Conservation (phyloP, 2,329 filamentous ascomycete species). For the Alternaria burnsii region DNA sequence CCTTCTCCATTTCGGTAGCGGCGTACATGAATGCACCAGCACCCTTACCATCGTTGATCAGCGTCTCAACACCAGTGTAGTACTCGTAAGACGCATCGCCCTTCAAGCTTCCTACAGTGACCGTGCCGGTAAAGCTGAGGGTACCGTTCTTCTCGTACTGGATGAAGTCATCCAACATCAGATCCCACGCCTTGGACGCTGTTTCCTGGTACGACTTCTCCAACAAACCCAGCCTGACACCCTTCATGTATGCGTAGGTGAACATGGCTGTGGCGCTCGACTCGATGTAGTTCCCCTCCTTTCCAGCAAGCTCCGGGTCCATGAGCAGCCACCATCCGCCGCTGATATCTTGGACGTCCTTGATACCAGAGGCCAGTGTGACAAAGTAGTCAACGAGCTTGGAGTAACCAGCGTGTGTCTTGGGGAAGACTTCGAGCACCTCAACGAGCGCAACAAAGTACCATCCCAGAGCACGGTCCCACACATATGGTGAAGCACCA, state of each 20-base stretch:
- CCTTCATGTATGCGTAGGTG: constrained; percentile 49
- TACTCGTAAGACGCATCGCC: constrained; percentile 61
- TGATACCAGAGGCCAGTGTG: constrained; percentile 55
- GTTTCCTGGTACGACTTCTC: constrained; percentile 48
- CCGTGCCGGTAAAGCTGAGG: constrained; percentile 62
- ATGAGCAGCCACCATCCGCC: constrained; percentile 69
- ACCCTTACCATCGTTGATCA: constrained; percentile 53
- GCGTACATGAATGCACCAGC: constrained; percentile 54
- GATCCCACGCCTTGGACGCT: constrained; percentile 56
- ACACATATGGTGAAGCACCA: constrained; percentile 49
- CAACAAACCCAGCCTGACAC: constrained; percentile 44
- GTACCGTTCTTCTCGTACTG: constrained; percentile 58
- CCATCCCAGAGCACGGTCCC: constrained; percentile 51
- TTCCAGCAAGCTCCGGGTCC: constrained; percentile 56
- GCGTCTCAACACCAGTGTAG: constrained; percentile 48
- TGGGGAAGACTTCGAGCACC: constrained; percentile 58
- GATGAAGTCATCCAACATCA: constrained; percentile 58
- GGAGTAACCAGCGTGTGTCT: constrained; percentile 47
- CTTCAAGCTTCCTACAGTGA: constrained; percentile 61
- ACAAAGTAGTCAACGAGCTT: constrained; percentile 53
- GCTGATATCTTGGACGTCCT: constrained; percentile 53
- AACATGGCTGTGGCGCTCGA: constrained; percentile 66
- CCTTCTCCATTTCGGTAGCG: constrained; percentile 41
- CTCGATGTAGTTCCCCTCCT: constrained; percentile 67
- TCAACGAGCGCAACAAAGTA: constrained; percentile 57